These are phyloP conservation scores for Picochlorum sp. DNA, from an alignment of 139 green algal species.

Conservation along the genomic window DNA sequence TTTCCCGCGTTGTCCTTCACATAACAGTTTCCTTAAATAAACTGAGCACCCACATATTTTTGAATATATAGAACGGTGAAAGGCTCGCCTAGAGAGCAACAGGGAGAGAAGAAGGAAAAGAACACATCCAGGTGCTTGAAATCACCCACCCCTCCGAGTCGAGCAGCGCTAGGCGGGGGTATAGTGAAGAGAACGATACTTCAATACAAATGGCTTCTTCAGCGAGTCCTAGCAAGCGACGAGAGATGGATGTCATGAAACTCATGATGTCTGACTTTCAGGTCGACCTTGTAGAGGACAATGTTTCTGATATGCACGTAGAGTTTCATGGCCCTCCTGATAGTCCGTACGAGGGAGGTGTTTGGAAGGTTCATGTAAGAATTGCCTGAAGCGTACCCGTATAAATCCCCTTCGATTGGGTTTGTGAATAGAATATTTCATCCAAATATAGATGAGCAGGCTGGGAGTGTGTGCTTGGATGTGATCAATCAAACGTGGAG, in stretches of 20 bases:
- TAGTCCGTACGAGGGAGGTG: constrained; percentile 87
- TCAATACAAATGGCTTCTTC: constrained; percentile 7
- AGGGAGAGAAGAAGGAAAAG: no score
- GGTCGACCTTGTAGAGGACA: constrained; percentile 92
- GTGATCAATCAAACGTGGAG: constrained; percentile 99
- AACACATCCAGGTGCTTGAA: no score
- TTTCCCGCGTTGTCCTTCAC: no score
- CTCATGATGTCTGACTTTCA: constrained; percentile 97
- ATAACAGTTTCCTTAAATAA: no score
- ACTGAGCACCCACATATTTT: no score
- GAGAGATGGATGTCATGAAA: constrained; percentile 86
- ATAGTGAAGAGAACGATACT: not conserved
- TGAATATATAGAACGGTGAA: no score
- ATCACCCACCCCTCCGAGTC: no score
- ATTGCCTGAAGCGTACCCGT: constrained; percentile 83
- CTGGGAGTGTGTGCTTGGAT: constrained; percentile 92
- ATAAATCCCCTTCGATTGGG: constrained; percentile 90
- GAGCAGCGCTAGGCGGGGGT: not conserved
- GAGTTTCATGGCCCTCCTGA: constrained; percentile 82
- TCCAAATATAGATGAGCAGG: constrained; percentile 93
- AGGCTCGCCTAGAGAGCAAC: no score
- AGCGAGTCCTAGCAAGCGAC: constrained; percentile 39
- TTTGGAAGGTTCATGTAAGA: constrained; percentile 94
- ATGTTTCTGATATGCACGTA: constrained; percentile 89
- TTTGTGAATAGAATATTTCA: constrained; percentile 99